phyloP scores from a whole-genome alignment of 2,329 filamentous ascomycete species.

The Cytospora chrysosperma region DNA sequence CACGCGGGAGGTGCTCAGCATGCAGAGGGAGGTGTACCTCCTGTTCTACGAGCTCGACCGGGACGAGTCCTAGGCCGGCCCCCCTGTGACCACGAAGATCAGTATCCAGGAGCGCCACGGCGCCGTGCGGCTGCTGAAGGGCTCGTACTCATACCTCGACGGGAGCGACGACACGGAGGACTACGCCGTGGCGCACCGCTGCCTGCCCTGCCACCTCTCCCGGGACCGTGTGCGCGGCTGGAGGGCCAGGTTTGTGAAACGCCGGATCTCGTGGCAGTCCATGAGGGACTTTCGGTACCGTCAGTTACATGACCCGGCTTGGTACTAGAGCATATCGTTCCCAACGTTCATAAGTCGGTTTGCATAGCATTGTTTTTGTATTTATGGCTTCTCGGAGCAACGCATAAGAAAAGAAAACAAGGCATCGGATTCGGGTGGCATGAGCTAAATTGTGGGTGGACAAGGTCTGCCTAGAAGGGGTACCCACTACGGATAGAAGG shows the following conservation, averaged over 20 bases:
- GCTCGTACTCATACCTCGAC: background rate
- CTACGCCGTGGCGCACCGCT: background rate
- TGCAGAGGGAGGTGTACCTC: conserved; percentile 95
- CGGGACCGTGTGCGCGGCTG: background rate
- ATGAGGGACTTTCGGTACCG: conserved; percentile 6
- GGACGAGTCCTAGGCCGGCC: conserved; percentile 29
- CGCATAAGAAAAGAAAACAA: background rate
- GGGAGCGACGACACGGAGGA: background rate
- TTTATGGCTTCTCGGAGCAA: background rate
- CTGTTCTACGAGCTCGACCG: conserved; percentile 90
- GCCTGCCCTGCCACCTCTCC: background rate
- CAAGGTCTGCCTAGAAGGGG: background rate
- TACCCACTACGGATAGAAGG: background rate
- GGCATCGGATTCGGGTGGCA: background rate
- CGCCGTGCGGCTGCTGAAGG: background rate
- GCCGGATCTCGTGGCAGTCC: conserved; percentile 7
- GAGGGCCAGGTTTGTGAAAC: background rate
- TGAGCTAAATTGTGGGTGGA: background rate
- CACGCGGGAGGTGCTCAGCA: conserved; percentile 83
- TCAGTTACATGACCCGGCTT: conserved; percentile 8
- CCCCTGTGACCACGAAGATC: background rate
- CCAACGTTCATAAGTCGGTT: background rate
- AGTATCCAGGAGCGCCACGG: background rate
- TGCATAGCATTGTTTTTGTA: background rate
- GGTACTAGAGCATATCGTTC: background rate